Evolutionary conservation across 257 asterid species (phyloP).

Genomic region (Cruciata laevipes): DNA sequence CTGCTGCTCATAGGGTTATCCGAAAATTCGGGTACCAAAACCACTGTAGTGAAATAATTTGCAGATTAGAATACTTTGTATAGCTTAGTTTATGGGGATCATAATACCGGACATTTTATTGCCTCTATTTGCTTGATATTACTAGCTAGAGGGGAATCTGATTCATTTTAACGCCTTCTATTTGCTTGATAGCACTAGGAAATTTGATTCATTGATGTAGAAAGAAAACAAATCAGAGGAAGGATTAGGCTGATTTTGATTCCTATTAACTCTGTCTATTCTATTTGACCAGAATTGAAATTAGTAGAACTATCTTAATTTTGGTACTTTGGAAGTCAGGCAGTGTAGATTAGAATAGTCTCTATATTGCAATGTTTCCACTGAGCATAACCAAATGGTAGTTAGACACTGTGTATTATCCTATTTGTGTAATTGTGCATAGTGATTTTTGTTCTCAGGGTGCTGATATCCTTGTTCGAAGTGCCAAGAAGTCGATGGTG

Average conservation of each 20-base stretch:
- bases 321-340: neutral
- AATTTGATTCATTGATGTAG: neutral
- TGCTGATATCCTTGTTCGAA: conserved; percentile 68
- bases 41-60: neutral
- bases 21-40: neutral
- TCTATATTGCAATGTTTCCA: too few species aligned
- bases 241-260: neutral
- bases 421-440: neutral
- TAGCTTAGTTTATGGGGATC: neutral
- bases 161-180: neutral
- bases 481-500: conserved; percentile 68
- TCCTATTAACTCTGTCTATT: neutral
- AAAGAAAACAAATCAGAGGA: neutral
- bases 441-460: conserved; percentile 36
- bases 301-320: neutral
- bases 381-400: too few species aligned
- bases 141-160: neutral
- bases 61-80: neutral
- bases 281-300: neutral
- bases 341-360: neutral
- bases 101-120: neutral
- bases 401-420: neutral
- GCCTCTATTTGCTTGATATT: neutral
- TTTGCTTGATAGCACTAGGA: neutral
- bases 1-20: neutral